Evolutionary conservation across 2,329 filamentous ascomycete genomes (phyloP).

Genomic region (Calonectria fujianensis): DNA sequence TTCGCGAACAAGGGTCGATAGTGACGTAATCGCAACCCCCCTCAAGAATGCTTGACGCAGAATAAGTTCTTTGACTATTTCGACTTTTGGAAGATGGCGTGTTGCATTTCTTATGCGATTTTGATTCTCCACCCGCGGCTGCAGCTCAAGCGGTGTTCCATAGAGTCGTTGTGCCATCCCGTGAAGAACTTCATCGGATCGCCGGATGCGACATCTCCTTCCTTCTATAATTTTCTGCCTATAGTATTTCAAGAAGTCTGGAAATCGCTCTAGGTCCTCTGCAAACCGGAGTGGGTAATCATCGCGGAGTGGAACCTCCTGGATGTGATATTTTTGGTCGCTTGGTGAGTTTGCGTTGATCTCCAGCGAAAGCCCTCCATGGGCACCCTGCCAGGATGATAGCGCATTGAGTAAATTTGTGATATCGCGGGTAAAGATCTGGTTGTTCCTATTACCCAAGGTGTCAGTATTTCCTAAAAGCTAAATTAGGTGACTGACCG

Average conservation of each 20-base stretch:
- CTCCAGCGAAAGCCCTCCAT: slow-evolving; percentile 43
- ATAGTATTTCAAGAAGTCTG: neutral
- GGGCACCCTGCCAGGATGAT: slow-evolving; percentile 39
- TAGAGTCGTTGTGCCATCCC: slow-evolving; percentile 28
- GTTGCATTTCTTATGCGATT: neutral
- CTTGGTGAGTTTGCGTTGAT: slow-evolving; percentile 42
- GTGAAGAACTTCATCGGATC: neutral
- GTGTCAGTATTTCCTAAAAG: slow-evolving; percentile 3
- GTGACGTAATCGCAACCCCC: slow-evolving; percentile 31
- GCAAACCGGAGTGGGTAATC: slow-evolving; percentile 40
- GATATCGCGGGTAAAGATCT: slow-evolving; percentile 38
- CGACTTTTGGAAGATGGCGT: slow-evolving; percentile 30
- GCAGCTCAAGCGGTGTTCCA: slow-evolving; percentile 40
- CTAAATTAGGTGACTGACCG: neutral
- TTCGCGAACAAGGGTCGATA: slow-evolving; percentile 40
- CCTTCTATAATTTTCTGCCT: neutral
- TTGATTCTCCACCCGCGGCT: slow-evolving; percentile 20
- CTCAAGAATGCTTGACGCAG: slow-evolving; percentile 35
- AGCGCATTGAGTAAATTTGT: slow-evolving; percentile 34
- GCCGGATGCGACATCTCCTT: neutral
- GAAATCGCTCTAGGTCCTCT: slow-evolving; percentile 28
- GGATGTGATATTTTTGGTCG: slow-evolving; percentile 22
- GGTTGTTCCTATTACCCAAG: slow-evolving; percentile 36
- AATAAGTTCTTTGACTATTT: slow-evolving; percentile 41
- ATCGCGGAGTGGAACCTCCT: slow-evolving; percentile 22